Evolutionary conservation across 2,329 filamentous ascomycete species (phyloP), one percentile per base, ranked within the genome.

Genomic region (Diaporthe destruens): DNA sequence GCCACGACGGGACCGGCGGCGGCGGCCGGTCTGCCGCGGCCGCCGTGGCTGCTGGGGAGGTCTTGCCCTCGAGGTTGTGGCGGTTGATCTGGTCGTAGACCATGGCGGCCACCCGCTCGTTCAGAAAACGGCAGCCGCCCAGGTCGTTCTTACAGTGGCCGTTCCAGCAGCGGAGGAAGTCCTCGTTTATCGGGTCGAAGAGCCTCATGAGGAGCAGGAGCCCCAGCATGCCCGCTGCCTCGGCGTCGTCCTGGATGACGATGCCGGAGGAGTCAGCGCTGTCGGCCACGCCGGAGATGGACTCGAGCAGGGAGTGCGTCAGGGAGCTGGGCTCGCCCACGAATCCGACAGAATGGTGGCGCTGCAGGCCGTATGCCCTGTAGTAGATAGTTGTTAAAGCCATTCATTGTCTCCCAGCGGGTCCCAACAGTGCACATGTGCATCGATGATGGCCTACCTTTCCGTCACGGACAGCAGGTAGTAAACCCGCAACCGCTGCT

Each of bases 101-200:
- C 56, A 55, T 44, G 39, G 66, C 55, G 18, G 69, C 69, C 11
- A 59, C 66, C n/a, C 63, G 49, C 59, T 71, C 69, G 42, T 54
- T 49, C 7, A 71, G 59, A 14, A 66, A 71, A 3, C 69, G 69
- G 54, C 69, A 71, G 39, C 69, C 69, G 25, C 69, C 59, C 25
- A 61, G 12, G 36, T 71, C 69, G 11, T 18, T 71, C 59, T 65
- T 66, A 36, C 69, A 71, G 39, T 71, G 69, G n/a, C 59, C 57
- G 53, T 71, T 71, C 69, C 69, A 71, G 36, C 69, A 71, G 32
- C 69, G 49, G 18, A 71, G 32, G 16, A 71, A 71, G 29, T 71
- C 69, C 42, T 71, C 69, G 25, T 71, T 55, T 34, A 71, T 71
- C 6, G 69, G 59, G 47, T 71, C 69, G 32, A 71, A 71, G n/a